phyloP scores from a whole-genome alignment of 179 eudicot genomes.

The Silene noctiflora region DNA sequence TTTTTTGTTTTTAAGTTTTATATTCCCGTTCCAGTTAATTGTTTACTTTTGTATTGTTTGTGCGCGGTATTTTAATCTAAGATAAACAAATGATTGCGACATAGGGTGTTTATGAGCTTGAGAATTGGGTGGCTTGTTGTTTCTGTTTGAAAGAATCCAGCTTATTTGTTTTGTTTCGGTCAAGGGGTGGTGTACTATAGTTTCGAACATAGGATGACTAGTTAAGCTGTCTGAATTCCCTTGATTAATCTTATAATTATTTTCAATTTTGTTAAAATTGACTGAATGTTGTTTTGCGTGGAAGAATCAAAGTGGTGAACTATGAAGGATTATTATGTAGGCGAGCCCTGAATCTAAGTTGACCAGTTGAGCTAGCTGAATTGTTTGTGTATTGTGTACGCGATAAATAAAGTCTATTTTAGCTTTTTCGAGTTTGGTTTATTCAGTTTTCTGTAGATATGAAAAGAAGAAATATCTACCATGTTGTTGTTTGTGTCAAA shows the following conservation, averaged over 20 bases:
- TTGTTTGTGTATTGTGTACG: too few relatives aligned
- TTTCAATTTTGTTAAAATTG: neutral
- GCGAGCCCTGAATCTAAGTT: neutral
- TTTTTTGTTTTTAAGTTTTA: neutral
- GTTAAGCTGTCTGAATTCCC: too few relatives aligned
- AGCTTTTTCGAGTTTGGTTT: too few relatives aligned
- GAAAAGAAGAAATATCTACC: too few relatives aligned
- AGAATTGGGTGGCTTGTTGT: neutral
- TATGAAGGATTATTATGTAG: neutral
- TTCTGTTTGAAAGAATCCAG: neutral
- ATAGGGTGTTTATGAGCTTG: too few relatives aligned
- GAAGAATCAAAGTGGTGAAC: neutral
- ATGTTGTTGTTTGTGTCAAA: too few relatives aligned
- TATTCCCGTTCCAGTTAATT: neutral
- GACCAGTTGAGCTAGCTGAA: neutral
- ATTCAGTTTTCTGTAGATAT: too few relatives aligned
- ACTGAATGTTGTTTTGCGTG: neutral
- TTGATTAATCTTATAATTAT: too few relatives aligned
- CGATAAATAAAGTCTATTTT: too few relatives aligned
- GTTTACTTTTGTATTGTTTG: too few relatives aligned
- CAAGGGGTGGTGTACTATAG: neutral
- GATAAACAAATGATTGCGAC: too few relatives aligned
- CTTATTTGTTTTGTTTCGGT: neutral
- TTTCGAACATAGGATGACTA: neutral
- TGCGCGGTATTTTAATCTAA: too few relatives aligned